phyloP scores from a whole-genome alignment of 2,329 filamentous ascomycete genomes.

The Fusarium albidum region DNA sequence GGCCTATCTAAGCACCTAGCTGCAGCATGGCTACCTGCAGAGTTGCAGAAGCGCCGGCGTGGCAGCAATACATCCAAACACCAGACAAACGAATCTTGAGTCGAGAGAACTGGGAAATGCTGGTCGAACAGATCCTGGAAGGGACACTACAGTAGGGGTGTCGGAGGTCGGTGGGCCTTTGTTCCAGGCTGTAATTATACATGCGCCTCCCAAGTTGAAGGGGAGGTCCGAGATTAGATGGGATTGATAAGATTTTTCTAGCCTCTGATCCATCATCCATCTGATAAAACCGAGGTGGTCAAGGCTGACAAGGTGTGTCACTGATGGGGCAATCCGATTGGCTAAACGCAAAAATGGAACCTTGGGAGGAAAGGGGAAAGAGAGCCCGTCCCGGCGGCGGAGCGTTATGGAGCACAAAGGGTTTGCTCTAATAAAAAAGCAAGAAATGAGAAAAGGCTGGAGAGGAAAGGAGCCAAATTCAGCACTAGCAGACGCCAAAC shows the following conservation, averaged over 20 bases:
- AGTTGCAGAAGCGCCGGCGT: slow-evolving; percentile 13
- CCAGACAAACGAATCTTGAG: not conserved
- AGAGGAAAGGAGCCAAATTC: not conserved
- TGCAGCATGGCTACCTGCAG: slow-evolving; percentile 12
- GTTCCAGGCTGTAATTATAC: slow-evolving; percentile 6
- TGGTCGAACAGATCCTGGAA: slow-evolving; percentile 6
- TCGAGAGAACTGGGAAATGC: slow-evolving; percentile 10
- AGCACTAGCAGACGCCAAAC: not conserved
- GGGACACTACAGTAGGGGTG: not conserved
- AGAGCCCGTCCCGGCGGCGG: not conserved
- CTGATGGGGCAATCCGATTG: slow-evolving; percentile 32
- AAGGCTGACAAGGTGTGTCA: slow-evolving; percentile 2
- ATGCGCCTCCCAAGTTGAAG: slow-evolving; percentile 8
- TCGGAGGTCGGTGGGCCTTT: slow-evolving; percentile 33
- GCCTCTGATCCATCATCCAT: slow-evolving; percentile 14
- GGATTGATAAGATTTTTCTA: slow-evolving; percentile 40
- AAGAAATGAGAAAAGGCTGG: not conserved
- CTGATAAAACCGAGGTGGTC: slow-evolving; percentile 29
- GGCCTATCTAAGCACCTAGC: not conserved
- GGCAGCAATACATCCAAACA: not conserved
- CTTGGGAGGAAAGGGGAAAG: slow-evolving; percentile 16
- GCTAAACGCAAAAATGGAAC: slow-evolving; percentile 6
- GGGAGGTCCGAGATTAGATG: slow-evolving; percentile 40
- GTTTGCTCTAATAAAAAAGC: not conserved
- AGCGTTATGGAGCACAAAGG: too few species aligned